Base-by-base conservation (phyloP, 2,329 filamentous ascomycete species). In the Aphanoascus verrucosus region DNA sequence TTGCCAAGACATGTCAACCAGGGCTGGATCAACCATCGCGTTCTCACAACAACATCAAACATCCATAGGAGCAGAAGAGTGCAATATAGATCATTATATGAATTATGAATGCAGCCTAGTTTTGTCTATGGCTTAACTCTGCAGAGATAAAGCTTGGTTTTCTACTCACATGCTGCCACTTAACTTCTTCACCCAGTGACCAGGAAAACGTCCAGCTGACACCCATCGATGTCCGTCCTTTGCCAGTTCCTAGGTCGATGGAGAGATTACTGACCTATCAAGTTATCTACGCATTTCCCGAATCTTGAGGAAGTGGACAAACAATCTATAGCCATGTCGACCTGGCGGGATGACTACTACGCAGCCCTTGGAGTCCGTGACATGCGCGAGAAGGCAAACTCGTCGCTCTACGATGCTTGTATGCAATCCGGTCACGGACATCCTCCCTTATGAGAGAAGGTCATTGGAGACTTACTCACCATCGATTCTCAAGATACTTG, bases 261-360 rank as follows among this genome's bases (percentile, higher is more conserved):
- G 23, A 28, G 17, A 49, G 32, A 49, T 49, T 32, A 49, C 9
- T 34, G 43, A 45, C 23, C 43, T 37, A 38, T 11, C 32, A 17
- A 20, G 9, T 20, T 28, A 17, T 31, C 14, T 14, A 14, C 34
- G 28, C 28, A 34, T 49, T 48, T 35, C 17, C 14, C 14, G 11
- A 41, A 20, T 5, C 28, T 15, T 9, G n/a, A 28, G 37, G 34
- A 38, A 34, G 11, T 15, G 23, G 15, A 38, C 31, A 47, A 47
- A 35, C n/a, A n/a, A 20, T 14, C 2, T 23, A 5, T 37, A 17
- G 32, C 45, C 8, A 82, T 82, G 79, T 77, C 81, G 58, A 80
- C 79, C 73, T 94, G 90, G 86, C 80, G 84, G 64, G 82, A 86
- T 60, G 86, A 94, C 63, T 96, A 94, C 68, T 76, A 87, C 57